A percentile compares a stretch with the other conserved stretches of the same genome.
phyloP scores from a whole-genome alignment of 257 asterid species.

The Scutellaria baicalensis region DNA sequence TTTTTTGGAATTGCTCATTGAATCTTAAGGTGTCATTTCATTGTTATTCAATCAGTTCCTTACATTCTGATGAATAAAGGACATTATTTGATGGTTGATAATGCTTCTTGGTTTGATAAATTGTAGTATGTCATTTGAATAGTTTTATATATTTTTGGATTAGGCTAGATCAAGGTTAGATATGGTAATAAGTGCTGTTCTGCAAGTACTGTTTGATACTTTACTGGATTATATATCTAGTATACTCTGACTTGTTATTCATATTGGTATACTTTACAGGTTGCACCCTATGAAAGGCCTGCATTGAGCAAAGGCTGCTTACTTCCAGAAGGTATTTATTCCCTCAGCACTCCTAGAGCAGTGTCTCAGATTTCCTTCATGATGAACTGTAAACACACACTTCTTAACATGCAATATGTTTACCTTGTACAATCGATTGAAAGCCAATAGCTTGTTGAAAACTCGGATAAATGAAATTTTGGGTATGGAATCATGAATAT shows the following conservation, averaged over 20 bases:
- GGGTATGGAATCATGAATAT: conserved; percentile 3
- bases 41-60: background rate
- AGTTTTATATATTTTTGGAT: background rate
- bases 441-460: background rate
- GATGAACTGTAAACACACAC: background rate
- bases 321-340: conserved; percentile 74
- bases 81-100: background rate
- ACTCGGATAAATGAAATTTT: background rate
- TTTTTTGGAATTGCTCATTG: background rate
- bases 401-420: conserved; percentile 3
- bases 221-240: background rate
- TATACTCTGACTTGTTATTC: background rate
- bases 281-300: conserved; percentile 93
- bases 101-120: background rate
- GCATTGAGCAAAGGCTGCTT: conserved; percentile 88
- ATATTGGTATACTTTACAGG: conserved; percentile 37
- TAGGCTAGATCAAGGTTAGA: background rate
- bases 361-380: background rate
- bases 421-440: background rate
- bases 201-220: background rate
- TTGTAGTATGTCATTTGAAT: background rate
- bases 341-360: background rate
- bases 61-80: background rate
- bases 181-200: background rate
- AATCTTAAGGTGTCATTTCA: background rate